A percentile compares a stretch with the other conserved stretches of the same genome.
Evolutionary conservation across 1,139 yeast genomes (phyloP).

Genomic region (Hansenula sp.): DNA sequence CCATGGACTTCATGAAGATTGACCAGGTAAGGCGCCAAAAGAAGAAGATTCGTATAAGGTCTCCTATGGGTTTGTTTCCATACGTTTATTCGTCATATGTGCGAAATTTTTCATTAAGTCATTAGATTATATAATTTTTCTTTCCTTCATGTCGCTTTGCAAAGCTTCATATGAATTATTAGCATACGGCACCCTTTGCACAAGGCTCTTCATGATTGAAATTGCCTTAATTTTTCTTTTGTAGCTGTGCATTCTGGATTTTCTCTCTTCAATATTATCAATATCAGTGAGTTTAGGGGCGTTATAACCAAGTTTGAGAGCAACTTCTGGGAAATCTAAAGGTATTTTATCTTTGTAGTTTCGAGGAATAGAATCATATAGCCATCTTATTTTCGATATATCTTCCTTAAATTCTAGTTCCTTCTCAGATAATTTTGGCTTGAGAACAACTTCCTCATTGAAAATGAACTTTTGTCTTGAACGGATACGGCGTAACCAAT

Average conservation of each 20-base stretch:
- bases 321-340: conserved; percentile 5
- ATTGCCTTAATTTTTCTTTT: conserved; percentile 8
- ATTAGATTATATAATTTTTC: conserved; percentile 6
- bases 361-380: not conserved
- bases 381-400: conserved; percentile 1
- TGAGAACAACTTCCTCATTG: conserved; percentile 12
- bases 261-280: conserved; percentile 3
- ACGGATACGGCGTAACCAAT: conserved; percentile 24
- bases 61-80: too few species aligned
- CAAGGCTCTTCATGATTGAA: conserved; percentile 16
- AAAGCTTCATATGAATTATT: conserved; percentile 16
- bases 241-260: conserved; percentile 10
- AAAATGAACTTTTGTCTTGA: conserved; percentile 19
- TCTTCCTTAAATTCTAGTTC: conserved; percentile 12
- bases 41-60: too few species aligned
- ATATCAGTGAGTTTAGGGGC: conserved; percentile 4
- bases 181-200: conserved; percentile 17
- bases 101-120: not conserved
- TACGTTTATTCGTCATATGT: too few species aligned
- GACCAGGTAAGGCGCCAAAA: too few species aligned
- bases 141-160: conserved; percentile 13
- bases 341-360: conserved; percentile 6
- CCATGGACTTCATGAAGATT: too few species aligned
- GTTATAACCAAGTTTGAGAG: conserved; percentile 11
- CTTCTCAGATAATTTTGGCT: conserved; percentile 10